Conservation (phyloP, 306 rosid genomes). For the Notholithocarpus densiflorus region DNA sequence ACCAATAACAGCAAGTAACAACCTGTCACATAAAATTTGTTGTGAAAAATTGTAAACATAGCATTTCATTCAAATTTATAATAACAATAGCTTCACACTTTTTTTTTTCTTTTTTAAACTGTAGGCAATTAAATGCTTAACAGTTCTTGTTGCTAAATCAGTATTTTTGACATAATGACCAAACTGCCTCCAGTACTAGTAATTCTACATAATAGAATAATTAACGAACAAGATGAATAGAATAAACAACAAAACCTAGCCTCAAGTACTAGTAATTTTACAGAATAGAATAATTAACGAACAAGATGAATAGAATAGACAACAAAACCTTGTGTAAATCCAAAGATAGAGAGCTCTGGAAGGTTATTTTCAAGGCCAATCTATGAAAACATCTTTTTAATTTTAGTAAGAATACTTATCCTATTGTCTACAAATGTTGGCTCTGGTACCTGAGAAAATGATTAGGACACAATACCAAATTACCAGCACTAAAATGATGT, state of each 20-base stretch:
- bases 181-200: background rate
- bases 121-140: no score
- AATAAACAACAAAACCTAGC: background rate
- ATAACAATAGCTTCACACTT: no score
- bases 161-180: background rate
- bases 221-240: background rate
- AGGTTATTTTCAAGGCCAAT: conserved; percentile 1
- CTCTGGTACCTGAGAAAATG: conserved; percentile 11
- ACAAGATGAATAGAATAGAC: background rate
- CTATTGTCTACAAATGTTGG: background rate
- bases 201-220: background rate
- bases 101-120: no score
- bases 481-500: background rate
- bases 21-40: no score
- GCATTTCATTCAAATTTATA: no score
- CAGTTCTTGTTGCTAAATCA: no score
- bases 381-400: background rate
- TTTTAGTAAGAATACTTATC: background rate
- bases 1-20: rapidly evolving
- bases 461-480: conserved; percentile 20
- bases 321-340: background rate
- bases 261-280: background rate
- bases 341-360: background rate
- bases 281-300: background rate
- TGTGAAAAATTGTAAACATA: rapidly evolving